Evolutionary conservation across 768 basidiomycete species (phyloP).

Genomic region (Cytidiella melzeri): DNA sequence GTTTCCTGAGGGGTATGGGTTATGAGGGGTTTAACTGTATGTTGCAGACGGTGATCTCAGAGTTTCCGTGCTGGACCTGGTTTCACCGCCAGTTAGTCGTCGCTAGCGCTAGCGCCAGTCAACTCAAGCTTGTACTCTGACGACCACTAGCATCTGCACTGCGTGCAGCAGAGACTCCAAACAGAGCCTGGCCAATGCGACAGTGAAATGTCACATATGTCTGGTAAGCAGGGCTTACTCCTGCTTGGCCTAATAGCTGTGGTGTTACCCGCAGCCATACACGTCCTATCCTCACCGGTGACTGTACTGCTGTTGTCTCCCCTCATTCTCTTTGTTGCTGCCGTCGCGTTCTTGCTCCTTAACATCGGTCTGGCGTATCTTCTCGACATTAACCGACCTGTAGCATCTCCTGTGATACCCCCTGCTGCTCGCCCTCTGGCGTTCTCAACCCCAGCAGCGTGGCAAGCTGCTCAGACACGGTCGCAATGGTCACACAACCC

Average conservation of each 20-base stretch:
- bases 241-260: constrained; percentile 53
- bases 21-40: too few species aligned
- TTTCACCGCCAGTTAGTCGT: too few species aligned
- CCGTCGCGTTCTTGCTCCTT: constrained; percentile 44
- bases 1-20: too few species aligned
- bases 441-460: constrained; percentile 91
- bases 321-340: constrained; percentile 42
- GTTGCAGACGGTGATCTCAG: too few species aligned
- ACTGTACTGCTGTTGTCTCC: constrained; percentile 60
- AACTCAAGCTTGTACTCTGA: too few species aligned
- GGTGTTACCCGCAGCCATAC: constrained; percentile 46
- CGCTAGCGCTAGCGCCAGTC: too few species aligned
- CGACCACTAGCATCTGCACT: too few species aligned
- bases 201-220: constrained; percentile 81
- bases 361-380: constrained; percentile 51
- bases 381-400: constrained; percentile 43
- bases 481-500: constrained; percentile 84
- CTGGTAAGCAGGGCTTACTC: constrained; percentile 53
- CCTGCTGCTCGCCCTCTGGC: constrained; percentile 66
- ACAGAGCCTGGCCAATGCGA: background rate
- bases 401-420: constrained; percentile 33
- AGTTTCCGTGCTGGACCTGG: too few species aligned
- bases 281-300: constrained; percentile 61
- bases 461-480: constrained; percentile 85
- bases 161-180: too few species aligned